phyloP scores from a whole-genome alignment of 1,284 basidiomycete genomes.

The Papiliotrema nemorosa region DNA sequence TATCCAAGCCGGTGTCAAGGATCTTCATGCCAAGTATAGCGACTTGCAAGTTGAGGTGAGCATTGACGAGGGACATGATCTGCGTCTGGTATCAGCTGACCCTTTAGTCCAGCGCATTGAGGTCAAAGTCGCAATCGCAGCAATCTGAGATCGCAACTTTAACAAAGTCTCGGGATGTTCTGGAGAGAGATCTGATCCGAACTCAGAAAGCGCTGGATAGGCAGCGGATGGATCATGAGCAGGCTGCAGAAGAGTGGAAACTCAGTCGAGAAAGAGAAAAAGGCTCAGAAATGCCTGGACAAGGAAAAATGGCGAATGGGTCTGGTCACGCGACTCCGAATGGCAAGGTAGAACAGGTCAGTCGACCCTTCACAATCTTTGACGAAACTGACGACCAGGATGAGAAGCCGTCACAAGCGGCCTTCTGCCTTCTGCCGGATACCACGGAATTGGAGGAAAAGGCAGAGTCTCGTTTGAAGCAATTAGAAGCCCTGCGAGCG shows the following conservation, averaged over 20 bases:
- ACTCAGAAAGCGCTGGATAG: constrained; percentile 72
- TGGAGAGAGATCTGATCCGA: constrained; percentile 58
- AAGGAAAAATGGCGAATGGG: constrained; percentile 57
- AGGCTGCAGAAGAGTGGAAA: constrained; percentile 55
- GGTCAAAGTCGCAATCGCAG: constrained; percentile 58
- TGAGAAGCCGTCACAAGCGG: constrained; percentile 7
- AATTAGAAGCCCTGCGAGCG: constrained; percentile 26
- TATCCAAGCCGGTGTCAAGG: constrained; percentile 17
- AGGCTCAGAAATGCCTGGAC: constrained; percentile 18
- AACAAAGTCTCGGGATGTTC: constrained; percentile 57
- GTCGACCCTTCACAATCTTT: constrained; percentile 5
- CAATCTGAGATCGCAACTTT: constrained; percentile 59
- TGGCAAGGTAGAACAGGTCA: constrained; percentile 34
- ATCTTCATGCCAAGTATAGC: constrained; percentile 26
- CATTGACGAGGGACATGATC: too few relatives aligned
- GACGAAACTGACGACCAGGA: constrained; percentile 10
- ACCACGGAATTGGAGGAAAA: constrained; percentile 7
- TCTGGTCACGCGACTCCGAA: constrained; percentile 54
- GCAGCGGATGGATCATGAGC: constrained; percentile 60
- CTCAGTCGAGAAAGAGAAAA: constrained; percentile 28
- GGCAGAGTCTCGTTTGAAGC: constrained; percentile 27
- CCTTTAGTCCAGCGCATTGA: constrained; percentile 33
- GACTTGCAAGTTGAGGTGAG: constrained; percentile 37
- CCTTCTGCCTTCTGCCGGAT: background rate
- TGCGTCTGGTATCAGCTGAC: background rate